Evolutionary conservation across 148 eudicot species (phyloP).

Genomic region (Camellia granthamiana): DNA sequence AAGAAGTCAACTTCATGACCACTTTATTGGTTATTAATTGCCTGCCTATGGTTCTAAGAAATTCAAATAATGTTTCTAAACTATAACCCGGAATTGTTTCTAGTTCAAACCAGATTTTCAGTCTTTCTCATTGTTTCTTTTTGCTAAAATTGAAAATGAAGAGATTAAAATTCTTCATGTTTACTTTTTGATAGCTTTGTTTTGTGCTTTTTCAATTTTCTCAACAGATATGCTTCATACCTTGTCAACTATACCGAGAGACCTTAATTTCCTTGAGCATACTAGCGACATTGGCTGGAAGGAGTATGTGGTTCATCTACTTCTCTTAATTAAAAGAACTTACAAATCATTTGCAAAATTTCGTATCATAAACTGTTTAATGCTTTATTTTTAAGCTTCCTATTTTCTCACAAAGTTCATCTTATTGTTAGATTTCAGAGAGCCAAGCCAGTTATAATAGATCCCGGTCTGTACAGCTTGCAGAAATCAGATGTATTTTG

Average conservation of each 20-base stretch:
- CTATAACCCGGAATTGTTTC: neutral
- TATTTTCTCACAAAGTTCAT: constrained; percentile 1
- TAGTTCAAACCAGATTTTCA: neutral
- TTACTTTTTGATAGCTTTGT: neutral
- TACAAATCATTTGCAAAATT: neutral
- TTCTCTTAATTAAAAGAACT: constrained; percentile 5
- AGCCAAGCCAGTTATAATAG: constrained; percentile 66
- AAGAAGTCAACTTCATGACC: neutral
- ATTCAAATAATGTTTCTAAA: neutral
- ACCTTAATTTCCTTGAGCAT: constrained; percentile 67
- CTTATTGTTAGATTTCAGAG: constrained; percentile 43
- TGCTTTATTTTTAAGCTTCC: neutral
- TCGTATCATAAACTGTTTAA: neutral
- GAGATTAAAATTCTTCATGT: neutral
- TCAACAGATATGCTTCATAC: constrained; percentile 64
- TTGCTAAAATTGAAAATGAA: neutral
- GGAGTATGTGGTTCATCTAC: constrained; percentile 56
- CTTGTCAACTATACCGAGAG: constrained; percentile 56
- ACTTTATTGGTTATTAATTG: neutral
- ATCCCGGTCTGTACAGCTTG: constrained; percentile 57
- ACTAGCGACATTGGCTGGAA: constrained; percentile 81
- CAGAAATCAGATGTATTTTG: constrained; percentile 59
- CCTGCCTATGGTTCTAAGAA: neutral
- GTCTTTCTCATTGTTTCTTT: neutral
- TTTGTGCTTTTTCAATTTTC: constrained; percentile 5